Conservation (phyloP, 768 basidiomycete species). For the Mycena venus region DNA sequence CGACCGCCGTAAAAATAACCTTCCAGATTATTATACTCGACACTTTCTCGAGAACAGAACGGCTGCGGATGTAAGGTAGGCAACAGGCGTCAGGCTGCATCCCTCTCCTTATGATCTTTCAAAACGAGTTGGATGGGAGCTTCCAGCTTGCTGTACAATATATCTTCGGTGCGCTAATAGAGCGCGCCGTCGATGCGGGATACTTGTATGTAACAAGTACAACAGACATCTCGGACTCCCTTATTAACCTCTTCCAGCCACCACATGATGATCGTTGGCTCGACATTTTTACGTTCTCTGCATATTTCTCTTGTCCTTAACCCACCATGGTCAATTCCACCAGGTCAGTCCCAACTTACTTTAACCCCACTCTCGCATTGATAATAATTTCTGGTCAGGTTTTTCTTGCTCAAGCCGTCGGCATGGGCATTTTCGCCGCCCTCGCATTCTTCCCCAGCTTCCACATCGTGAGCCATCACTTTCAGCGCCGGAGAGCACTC, state of each 20-base stretch:
- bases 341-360: slow-evolving; percentile 47
- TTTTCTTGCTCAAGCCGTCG: slow-evolving; percentile 69
- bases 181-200: slow-evolving; percentile 60
- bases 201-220: slow-evolving; percentile 60
- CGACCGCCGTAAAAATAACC: background rate
- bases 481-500: slow-evolving; percentile 46
- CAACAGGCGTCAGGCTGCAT: too few species aligned
- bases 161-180: slow-evolving; percentile 54
- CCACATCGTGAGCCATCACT: slow-evolving; percentile 53
- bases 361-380: slow-evolving; percentile 25
- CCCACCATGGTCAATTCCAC: slow-evolving; percentile 56
- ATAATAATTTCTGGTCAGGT: slow-evolving; percentile 48
- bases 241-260: slow-evolving; percentile 46
- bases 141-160: slow-evolving; percentile 62
- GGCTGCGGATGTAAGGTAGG: slow-evolving; percentile 63
- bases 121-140: slow-evolving; percentile 67
- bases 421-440: slow-evolving; percentile 58
- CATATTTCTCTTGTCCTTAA: slow-evolving; percentile 61
- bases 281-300: slow-evolving; percentile 52
- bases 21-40: slow-evolving; percentile 57
- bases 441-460: slow-evolving; percentile 54
- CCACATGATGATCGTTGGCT: slow-evolving; percentile 51
- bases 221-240: slow-evolving; percentile 34
- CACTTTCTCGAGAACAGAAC: slow-evolving; percentile 51
- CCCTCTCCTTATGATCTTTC: too few species aligned